A percentile compares a stretch with the other conserved stretches of the same genome.
Conservation (phyloP, 139 green algal genomes). For the Tetraselmis chui region DNA sequence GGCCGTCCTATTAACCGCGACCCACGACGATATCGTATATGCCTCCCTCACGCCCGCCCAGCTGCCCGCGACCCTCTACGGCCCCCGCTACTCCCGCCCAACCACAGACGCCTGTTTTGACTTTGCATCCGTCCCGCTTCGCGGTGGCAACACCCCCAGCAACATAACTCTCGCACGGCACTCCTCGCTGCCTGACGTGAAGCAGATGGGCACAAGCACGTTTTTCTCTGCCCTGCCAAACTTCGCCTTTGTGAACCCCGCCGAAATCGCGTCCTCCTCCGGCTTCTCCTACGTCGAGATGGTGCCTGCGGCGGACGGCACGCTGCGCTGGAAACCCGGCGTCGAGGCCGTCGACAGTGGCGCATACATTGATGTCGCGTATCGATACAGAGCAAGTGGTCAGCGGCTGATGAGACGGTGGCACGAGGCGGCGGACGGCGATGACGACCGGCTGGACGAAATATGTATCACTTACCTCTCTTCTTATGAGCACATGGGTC, state of each 20-base stretch:
- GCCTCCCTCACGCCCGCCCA: background rate
- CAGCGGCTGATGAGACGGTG: no score
- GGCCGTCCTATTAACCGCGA: no score
- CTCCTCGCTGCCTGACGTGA: background rate
- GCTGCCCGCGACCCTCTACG: background rate
- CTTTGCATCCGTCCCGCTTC: background rate
- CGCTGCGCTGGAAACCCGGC: background rate
- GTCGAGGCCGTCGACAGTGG: background rate
- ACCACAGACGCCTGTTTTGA: background rate
- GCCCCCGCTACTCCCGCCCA: background rate
- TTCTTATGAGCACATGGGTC: background rate
- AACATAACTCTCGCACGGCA: background rate
- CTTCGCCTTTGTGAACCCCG: background rate
- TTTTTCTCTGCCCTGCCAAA: background rate
- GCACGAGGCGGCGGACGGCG: no score
- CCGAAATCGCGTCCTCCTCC: background rate
- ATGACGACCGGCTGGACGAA: background rate
- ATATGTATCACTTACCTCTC: background rate
- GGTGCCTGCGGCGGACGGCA: background rate
- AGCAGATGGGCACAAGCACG: background rate
- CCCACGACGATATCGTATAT: background rate
- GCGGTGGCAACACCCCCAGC: background rate
- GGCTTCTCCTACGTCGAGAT: background rate
- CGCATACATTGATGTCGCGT: background rate
- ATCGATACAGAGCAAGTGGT: background rate